Conservation (phyloP, 2,329 filamentous ascomycete species). For the Dactylellina parvicollis region DNA sequence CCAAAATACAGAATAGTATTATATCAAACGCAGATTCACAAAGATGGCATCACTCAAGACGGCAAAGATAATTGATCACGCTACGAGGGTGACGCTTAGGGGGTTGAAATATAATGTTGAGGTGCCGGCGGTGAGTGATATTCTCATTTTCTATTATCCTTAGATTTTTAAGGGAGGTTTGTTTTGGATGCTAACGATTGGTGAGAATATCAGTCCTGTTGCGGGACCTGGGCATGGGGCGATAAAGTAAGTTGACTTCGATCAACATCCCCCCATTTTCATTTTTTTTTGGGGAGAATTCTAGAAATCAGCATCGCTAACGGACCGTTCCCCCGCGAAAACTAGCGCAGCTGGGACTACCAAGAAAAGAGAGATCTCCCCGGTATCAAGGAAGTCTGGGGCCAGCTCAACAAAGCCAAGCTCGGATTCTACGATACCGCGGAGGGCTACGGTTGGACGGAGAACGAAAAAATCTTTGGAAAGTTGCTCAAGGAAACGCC, state of each 20-base stretch:
- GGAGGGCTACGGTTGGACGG: conserved; percentile 63
- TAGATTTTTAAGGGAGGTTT: background rate
- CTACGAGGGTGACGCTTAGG: conserved; percentile 19
- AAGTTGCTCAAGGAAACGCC: conserved; percentile 61
- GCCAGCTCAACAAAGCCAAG: conserved; percentile 60
- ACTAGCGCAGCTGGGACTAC: conserved; percentile 37
- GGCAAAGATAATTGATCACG: conserved; percentile 23
- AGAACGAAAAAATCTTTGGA: conserved; percentile 63
- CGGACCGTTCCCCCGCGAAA: no score
- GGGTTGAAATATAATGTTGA: conserved; percentile 37
- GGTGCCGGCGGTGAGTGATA: conserved; percentile 32
- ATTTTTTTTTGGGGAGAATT: no score
- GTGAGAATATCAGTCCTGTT: conserved; percentile 20
- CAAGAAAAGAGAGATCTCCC: conserved; percentile 37
- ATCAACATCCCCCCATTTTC: background rate
- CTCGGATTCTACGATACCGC: conserved; percentile 64
- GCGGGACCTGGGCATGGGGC: conserved; percentile 49
- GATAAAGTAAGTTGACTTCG: conserved; percentile 14
- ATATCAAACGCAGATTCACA: background rate
- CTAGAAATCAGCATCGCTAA: no score
- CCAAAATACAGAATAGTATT: no score
- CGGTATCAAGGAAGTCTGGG: conserved; percentile 60
- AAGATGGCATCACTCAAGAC: conserved; percentile 36
- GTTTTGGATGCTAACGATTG: background rate
- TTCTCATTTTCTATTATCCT: background rate